Evolutionary conservation across 1,284 basidiomycete genomes (phyloP).

Genomic region (Cutaneotrichosporon mucoides): DNA sequence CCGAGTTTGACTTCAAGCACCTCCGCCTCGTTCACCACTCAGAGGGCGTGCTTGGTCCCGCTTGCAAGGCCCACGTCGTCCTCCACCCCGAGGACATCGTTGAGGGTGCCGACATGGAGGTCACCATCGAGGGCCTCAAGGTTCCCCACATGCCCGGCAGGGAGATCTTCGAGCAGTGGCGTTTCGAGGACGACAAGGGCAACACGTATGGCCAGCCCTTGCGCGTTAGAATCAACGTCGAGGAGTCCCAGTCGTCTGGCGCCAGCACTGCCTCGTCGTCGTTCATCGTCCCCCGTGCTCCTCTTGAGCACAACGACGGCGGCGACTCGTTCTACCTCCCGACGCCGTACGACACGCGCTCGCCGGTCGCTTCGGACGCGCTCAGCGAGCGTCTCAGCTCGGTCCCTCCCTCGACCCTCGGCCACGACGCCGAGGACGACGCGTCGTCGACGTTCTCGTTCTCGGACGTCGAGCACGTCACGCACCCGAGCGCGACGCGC

Average conservation of each 20-base stretch:
- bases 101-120: constrained; percentile 32
- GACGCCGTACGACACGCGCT: constrained; percentile 5
- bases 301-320: not conserved
- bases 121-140: constrained; percentile 34
- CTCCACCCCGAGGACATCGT: constrained; percentile 25
- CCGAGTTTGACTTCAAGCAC: constrained; percentile 34
- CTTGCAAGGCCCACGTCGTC: constrained; percentile 19
- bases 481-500: not conserved
- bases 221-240: constrained; percentile 33
- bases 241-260: constrained; percentile 18
- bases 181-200: constrained; percentile 41
- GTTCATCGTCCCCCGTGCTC: constrained; percentile 30
- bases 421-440: constrained; percentile 11
- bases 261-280: constrained; percentile 28
- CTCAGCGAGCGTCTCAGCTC: constrained; percentile 11
- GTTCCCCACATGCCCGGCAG: constrained; percentile 36
- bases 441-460: constrained; percentile 18
- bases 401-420: constrained; percentile 4
- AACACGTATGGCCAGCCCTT: constrained; percentile 40
- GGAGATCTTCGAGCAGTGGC: constrained; percentile 40
- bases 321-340: constrained; percentile 16
- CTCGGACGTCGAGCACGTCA: constrained; percentile 12
- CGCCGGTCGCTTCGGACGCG: constrained; percentile 7
- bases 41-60: constrained; percentile 19
- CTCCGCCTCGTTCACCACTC: constrained; percentile 32